Evolutionary conservation across 1,284 basidiomycete genomes (phyloP).

Genomic region (Ganoderma leucocontextum): DNA sequence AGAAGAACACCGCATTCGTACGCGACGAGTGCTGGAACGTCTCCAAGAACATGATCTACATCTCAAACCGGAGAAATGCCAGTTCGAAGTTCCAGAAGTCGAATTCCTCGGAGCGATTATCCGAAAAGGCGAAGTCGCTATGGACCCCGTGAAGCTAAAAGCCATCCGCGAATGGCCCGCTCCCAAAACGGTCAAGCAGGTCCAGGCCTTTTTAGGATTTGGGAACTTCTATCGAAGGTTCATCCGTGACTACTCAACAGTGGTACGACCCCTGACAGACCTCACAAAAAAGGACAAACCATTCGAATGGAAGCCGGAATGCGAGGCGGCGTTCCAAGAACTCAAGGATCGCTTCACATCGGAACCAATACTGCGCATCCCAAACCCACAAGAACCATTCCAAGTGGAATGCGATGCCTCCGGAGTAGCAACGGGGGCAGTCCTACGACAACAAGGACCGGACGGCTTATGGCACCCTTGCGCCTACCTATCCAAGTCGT

Average conservation of each 20-base stretch:
- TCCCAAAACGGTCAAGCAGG: slow-evolving; percentile 39
- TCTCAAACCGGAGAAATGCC: slow-evolving; percentile 1
- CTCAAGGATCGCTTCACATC: slow-evolving; percentile 40
- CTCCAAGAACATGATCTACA: background rate
- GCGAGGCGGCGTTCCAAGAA: slow-evolving; percentile 39
- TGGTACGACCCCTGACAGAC: slow-evolving; percentile 14
- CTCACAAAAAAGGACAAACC: slow-evolving; percentile 37
- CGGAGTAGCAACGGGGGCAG: background rate
- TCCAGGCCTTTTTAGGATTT: slow-evolving; percentile 51
- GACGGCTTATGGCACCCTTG: slow-evolving; percentile 38
- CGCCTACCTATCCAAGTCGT: slow-evolving; percentile 40
- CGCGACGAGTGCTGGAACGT: background rate
- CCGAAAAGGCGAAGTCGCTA: slow-evolving; percentile 35
- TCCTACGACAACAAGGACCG: background rate
- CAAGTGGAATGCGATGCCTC: slow-evolving; percentile 36
- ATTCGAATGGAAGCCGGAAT: slow-evolving; percentile 34
- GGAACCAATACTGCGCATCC: slow-evolving; percentile 34
- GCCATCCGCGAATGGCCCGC: slow-evolving; percentile 46
- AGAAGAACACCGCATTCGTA: background rate
- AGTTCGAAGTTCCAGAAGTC: slow-evolving; percentile 40
- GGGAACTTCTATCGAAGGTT: slow-evolving; percentile 54
- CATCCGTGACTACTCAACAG: slow-evolving; percentile 43
- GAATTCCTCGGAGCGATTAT: slow-evolving; percentile 51
- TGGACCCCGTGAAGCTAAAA: slow-evolving; percentile 50
- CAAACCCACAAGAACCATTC: slow-evolving; percentile 27